Evolutionary conservation across 2,329 filamentous ascomycete genomes (phyloP).

Genomic region (Aspergillus transmontanensis): DNA sequence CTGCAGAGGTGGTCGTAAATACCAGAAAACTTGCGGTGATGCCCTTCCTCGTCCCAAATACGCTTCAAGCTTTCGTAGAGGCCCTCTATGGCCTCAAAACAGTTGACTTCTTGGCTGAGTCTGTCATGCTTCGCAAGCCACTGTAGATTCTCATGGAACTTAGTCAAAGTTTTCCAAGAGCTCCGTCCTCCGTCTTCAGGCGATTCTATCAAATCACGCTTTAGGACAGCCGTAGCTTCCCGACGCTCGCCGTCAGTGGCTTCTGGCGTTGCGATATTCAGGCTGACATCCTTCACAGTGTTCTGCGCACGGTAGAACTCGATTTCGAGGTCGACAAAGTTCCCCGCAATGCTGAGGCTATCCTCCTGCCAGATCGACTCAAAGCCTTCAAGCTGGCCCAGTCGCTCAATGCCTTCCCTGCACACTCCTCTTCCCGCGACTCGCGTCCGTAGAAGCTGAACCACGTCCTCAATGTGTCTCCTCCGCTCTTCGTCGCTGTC

Average conservation of each 20-base stretch:
- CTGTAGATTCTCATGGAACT: slow-evolving; percentile 47
- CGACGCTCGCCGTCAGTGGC: slow-evolving; percentile 43
- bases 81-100: slow-evolving; percentile 49
- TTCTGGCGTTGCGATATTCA: slow-evolving; percentile 47
- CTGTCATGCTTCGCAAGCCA: slow-evolving; percentile 49
- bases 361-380: slow-evolving; percentile 52
- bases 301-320: slow-evolving; percentile 45
- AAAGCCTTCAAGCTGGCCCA: slow-evolving; percentile 47
- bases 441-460: slow-evolving; percentile 42
- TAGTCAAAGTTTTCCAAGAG: slow-evolving; percentile 40
- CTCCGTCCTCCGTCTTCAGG: slow-evolving; percentile 33
- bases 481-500: slow-evolving; percentile 46
- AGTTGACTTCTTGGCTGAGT: slow-evolving; percentile 48
- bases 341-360: slow-evolving; percentile 49
- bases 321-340: slow-evolving; percentile 50
- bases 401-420: slow-evolving; percentile 45
- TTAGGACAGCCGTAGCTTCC: slow-evolving; percentile 47
- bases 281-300: slow-evolving; percentile 45
- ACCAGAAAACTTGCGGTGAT: slow-evolving; percentile 31
- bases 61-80: slow-evolving; percentile 46
- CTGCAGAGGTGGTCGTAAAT: slow-evolving; percentile 44
- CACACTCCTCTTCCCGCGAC: slow-evolving; percentile 48
- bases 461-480: slow-evolving; percentile 44
- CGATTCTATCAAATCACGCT: slow-evolving; percentile 40
- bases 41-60: slow-evolving; percentile 46